Evolutionary conservation across 345 rosid species (phyloP).

Genomic region (Limnanthes douglasii): DNA sequence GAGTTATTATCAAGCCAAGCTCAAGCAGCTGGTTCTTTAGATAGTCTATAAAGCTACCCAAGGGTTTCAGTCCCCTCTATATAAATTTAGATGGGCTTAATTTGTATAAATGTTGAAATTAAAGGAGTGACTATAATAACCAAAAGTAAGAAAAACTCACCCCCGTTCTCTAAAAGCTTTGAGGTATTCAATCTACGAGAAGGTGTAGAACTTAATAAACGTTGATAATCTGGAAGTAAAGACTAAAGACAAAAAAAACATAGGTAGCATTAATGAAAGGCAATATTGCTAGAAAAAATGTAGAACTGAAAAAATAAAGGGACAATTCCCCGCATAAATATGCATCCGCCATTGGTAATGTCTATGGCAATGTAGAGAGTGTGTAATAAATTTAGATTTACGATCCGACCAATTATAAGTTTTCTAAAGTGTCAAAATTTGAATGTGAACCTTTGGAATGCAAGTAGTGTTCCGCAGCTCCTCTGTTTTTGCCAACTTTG

Average conservation of each 20-base stretch:
- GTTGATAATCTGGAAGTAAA: slow-evolving; percentile 99
- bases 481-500: slow-evolving; percentile 80
- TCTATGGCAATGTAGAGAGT: too few species aligned
- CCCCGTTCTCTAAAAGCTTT: slow-evolving; percentile 89
- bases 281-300: too few species aligned
- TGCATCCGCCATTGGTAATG: too few species aligned
- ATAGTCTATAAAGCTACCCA: too few species aligned
- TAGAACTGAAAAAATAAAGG: background rate
- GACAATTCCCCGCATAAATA: too few species aligned
- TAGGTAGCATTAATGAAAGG: slow-evolving; percentile 24
- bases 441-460: slow-evolving; percentile 69
- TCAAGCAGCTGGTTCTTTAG: too few species aligned
- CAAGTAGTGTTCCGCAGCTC: slow-evolving; percentile 87
- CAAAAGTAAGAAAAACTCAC: slow-evolving; percentile 22
- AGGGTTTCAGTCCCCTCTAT: too few species aligned
- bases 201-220: slow-evolving; percentile 93
- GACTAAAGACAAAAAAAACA: slow-evolving; percentile 62
- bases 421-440: slow-evolving; percentile 2
- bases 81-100: too few species aligned
- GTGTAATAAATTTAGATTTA: too few species aligned
- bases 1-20: too few species aligned
- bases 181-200: slow-evolving; percentile 95
- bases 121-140: background rate
- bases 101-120: too few species aligned
- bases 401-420: too few species aligned